phyloP scores from a whole-genome alignment of 2,329 filamentous ascomycete species.

The Colletotrichum sublineola region DNA sequence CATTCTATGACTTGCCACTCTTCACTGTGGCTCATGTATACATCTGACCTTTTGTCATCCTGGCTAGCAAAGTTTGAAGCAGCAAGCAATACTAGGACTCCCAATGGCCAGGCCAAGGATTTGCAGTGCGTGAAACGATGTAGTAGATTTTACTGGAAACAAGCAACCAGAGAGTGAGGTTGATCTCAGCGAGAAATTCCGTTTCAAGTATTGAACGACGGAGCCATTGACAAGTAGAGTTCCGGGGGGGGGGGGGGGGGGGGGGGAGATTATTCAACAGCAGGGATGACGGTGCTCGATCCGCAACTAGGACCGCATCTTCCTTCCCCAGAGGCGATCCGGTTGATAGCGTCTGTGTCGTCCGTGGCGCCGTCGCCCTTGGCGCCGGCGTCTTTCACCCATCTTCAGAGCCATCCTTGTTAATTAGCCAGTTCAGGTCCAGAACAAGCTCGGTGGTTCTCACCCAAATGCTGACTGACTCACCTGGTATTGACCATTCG shows the following conservation, averaged over 20 bases:
- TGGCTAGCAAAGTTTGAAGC: no score
- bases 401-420: not conserved
- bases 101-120: not conserved
- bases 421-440: not conserved
- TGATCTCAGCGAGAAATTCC: conserved; percentile 68
- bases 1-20: no score
- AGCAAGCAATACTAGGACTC: no score
- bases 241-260: conserved; percentile 52
- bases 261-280: conserved; percentile 45
- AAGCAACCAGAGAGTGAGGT: not conserved
- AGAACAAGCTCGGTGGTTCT: not conserved
- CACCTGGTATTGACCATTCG: not conserved
- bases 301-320: conserved; percentile 44
- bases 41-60: no score
- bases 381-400: not conserved
- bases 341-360: conserved; percentile 68
- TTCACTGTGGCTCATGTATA: no score
- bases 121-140: not conserved
- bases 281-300: not conserved
- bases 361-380: conserved; percentile 53
- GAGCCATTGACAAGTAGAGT: conserved; percentile 69
- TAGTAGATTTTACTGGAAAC: not conserved
- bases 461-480: not conserved
- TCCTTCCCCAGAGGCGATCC: conserved; percentile 55
- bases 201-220: conserved; percentile 75